phyloP scores from a whole-genome alignment of 345 rosid species.

The Euphorbia pulcherrima region DNA sequence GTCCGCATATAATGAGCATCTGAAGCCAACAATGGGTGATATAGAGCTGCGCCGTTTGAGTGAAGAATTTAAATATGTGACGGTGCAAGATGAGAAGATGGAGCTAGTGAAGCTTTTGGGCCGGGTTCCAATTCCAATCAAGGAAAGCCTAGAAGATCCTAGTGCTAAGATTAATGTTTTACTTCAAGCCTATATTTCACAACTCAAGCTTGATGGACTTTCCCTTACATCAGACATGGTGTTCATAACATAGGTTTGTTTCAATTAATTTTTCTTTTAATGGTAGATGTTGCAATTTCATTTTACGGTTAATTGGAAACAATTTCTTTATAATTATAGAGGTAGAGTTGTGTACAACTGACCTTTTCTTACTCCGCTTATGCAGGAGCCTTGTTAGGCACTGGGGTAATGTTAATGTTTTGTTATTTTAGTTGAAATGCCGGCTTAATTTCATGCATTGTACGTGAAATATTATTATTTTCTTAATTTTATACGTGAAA shows the following conservation, averaged over 20 bases:
- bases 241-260: constrained; percentile 76
- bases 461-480: no score
- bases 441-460: no score
- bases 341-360: no score
- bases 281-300: no score
- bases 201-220: constrained; percentile 93
- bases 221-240: constrained; percentile 94
- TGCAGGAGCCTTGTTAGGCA: no score
- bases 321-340: no score
- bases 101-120: constrained; percentile 90
- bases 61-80: constrained; percentile 91
- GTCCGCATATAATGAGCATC: constrained; percentile 81
- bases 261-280: constrained; percentile 4
- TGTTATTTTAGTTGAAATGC: not conserved
- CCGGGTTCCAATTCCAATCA: constrained; percentile 89
- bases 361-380: no score
- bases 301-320: no score
- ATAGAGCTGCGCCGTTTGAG: constrained; percentile 83
- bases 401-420: no score
- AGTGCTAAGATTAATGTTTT: constrained; percentile 92
- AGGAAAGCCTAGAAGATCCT: constrained; percentile 94
- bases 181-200: constrained; percentile 92
- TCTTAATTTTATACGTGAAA: no score
- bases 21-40: constrained; percentile 97
- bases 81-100: constrained; percentile 98